These are phyloP conservation scores for Xylaria longipes DNA, from an alignment of 495 filamentous ascomycete genomes.

Conservation along the genomic window DNA sequence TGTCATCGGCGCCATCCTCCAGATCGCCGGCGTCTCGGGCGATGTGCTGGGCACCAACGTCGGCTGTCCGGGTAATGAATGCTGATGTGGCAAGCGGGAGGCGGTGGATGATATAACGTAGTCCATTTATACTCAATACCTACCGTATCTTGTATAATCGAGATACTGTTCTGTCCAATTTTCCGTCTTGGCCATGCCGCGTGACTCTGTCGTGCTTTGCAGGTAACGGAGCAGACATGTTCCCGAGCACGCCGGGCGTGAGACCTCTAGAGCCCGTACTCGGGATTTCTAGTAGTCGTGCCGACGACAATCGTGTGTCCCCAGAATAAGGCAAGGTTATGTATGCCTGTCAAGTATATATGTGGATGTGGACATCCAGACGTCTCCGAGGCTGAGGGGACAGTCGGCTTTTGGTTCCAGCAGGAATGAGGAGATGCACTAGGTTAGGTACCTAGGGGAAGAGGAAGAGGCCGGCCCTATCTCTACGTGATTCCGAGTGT, in stretches of 20 bases:
- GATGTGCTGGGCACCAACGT: slow-evolving; percentile 51
- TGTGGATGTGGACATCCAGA: neutral
- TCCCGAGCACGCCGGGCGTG: neutral
- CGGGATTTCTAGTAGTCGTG: neutral
- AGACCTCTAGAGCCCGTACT: neutral
- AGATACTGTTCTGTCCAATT: neutral
- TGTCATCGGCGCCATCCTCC: slow-evolving; percentile 63
- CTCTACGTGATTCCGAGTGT: neutral
- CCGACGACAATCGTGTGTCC: neutral
- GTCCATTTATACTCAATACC: slow-evolving; percentile 5
- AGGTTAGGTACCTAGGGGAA: too few species aligned
- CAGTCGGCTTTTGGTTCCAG: too few species aligned
- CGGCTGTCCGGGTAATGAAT: slow-evolving; percentile 54
- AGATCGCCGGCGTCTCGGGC: slow-evolving; percentile 59
- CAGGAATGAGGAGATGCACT: too few species aligned
- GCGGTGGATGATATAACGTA: slow-evolving; percentile 10
- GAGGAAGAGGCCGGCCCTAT: neutral
- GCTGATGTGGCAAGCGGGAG: slow-evolving; percentile 17
- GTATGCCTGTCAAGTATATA: neutral
- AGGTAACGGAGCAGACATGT: neutral
- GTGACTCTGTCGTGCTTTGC: neutral
- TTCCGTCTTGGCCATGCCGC: neutral
- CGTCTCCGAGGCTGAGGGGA: neutral
- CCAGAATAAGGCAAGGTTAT: neutral
- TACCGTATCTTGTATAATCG: slow-evolving; percentile 18